Evolutionary conservation across 768 basidiomycete species (phyloP), one percentile per base, ranked within the genome.

Genomic region (Solioccasus polychromus): DNA sequence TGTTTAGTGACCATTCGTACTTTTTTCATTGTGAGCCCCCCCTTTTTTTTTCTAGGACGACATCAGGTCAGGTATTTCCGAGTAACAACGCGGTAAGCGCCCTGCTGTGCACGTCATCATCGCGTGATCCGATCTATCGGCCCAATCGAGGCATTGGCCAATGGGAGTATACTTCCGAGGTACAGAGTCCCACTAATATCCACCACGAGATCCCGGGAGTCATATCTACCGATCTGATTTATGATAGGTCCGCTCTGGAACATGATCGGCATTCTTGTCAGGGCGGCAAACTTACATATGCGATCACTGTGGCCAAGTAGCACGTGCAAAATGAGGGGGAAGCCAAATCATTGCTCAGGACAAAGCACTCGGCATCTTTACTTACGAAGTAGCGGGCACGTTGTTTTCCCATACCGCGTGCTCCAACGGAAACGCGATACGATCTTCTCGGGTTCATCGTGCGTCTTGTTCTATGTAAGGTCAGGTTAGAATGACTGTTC

Each of bases 251-350:
- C 26, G 19, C 4, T 19, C 15, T 28, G 9, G 24, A 53, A 39
- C 40, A 38, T 29, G 52, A 57, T 58, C 34, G 42, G 36, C 51
- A 3, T 39, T 25, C 20, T 42, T 17, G 29, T 39, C 40, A 29
- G 26, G 34, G 25, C 14, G 12, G 25, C 30, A 36, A 37, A 24
- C 9, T 12, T 12, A 31, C 10, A 12, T 14, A 15, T 32, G 15
- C 26, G 10, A n/a, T 19, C 10, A 12, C 28, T 15, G 18, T 44
- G 7, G 32, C 17, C 32, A 15, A 34, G 10, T 5, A 9, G n/a
- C 14, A 31, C 30, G 5, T 31, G 30, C 11, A 31, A 15, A 15
- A 31, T 9, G 11, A 31, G 4, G 11, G 5, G 11, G 9, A 9
- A 31, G 30, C 9, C n/a, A n/a, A n/a, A 31, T 11, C 6, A 11